Base-by-base conservation (phyloP, 768 basidiomycete species). In the Mycena vitilis region DNA sequence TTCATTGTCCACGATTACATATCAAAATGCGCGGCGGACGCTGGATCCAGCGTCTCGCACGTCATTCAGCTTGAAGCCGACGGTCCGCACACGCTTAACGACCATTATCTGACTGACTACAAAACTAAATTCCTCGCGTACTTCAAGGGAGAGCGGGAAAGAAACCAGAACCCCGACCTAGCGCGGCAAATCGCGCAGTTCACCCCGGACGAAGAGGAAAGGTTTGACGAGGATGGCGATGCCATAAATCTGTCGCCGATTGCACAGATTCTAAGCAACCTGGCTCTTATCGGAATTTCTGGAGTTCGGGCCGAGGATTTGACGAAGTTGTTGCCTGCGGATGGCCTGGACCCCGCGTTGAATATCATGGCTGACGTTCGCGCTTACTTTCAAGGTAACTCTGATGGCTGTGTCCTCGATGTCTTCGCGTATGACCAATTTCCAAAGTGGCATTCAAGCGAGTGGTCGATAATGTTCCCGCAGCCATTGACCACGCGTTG, bases 401-500 rank as follows among this genome's bases (percentile, higher is more conserved):
- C 5, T 36, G 16, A 5, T 34, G 8, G 40, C 23, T 16, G 7
- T 45, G 22, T 10, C 22, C 9, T 22, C 12, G 18, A 30, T 58
- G 2, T 18, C 18, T 47, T 12, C 40, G 13, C 8, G 37, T 36
- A 37, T 54, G n/a, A n/a, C n/a, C n/a, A n/a, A n/a, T 38, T 7
- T 42, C 20, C 16, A 40, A 30, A 60, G 59, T 60, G 12, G 58
- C 58, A 20, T 59, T 47, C 44, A 59, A 59, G 40, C 83, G 89
- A 1, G 85, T 89, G 68, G 80, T 80, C 4, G 90, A 91, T 73
- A 85, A 83, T 52, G 74, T 91, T 2, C 87, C 89, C 6, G 78
- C 86, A 45, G 83, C 86, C 5, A 86, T 90, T 61, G 89, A 91
- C 68, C 72, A 82, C 45, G 83, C 87, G 60, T 84, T 90, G 20